A percentile compares a stretch with the other conserved stretches of the same genome.
phyloP scores from a whole-genome alignment of 257 asterid genomes.

The Forsythia suspensa region DNA sequence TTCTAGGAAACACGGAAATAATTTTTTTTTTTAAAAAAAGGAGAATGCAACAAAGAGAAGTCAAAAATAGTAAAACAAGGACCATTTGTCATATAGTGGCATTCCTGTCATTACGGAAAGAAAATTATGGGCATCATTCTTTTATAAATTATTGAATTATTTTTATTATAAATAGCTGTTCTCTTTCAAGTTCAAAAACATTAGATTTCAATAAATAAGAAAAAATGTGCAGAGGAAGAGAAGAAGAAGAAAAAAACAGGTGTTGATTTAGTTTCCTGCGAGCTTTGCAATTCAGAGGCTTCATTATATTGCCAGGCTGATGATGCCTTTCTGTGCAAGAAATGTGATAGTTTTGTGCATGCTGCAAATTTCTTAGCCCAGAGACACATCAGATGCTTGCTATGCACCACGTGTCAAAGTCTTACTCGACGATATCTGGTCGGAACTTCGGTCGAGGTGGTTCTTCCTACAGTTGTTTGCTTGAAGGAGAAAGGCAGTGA shows the following conservation, averaged over 20 bases:
- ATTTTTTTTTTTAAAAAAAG: no score
- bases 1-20: not conserved
- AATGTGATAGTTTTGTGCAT: conserved; percentile 50
- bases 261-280: conserved; percentile 21
- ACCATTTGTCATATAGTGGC: conserved; percentile 30
- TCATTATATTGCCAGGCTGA: conserved; percentile 47
- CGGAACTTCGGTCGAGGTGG: conserved; percentile 32
- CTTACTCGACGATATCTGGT: conserved; percentile 34
- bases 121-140: not conserved
- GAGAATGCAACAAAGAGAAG: not conserved
- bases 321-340: conserved; percentile 49
- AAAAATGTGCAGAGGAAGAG: conserved; percentile 45
- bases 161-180: not conserved
- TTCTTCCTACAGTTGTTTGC: conserved; percentile 24
- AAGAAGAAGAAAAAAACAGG: conserved; percentile 18
- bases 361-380: conserved; percentile 46
- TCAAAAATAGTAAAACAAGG: conserved; percentile 4
- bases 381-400: conserved; percentile 44
- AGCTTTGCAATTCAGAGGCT: conserved; percentile 42
- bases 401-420: conserved; percentile 34
- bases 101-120: conserved; percentile 24
- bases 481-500: conserved; percentile 5
- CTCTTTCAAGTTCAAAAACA: not conserved
- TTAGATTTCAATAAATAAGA: not conserved
- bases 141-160: conserved; percentile 22